Conservation (phyloP, 306 rosid species). For the Vigna nakashimae region DNA sequence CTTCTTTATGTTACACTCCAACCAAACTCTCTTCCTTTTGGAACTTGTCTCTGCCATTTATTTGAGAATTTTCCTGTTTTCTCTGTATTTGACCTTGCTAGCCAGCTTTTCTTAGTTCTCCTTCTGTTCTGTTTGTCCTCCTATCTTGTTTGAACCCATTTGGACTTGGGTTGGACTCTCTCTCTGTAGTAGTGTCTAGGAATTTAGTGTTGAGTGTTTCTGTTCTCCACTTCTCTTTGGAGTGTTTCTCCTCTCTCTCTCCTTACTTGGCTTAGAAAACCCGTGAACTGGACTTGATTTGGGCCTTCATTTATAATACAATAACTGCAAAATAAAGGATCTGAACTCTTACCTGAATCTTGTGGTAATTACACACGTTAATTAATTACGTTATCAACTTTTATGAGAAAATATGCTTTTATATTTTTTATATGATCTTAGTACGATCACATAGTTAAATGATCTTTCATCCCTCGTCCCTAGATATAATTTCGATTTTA, state of each 20-base stretch:
- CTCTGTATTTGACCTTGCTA: background rate
- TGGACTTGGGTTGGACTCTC: background rate
- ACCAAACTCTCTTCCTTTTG: background rate
- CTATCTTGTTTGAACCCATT: background rate
- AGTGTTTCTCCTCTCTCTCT: background rate
- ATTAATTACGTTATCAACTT: background rate
- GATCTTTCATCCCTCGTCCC: background rate
- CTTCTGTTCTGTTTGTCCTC: background rate
- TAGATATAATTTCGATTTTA: background rate
- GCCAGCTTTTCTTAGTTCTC: background rate
- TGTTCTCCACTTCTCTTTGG: too few species aligned
- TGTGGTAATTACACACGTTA: background rate
- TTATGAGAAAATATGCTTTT: background rate
- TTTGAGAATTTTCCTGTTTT: background rate
- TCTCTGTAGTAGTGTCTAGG: background rate
- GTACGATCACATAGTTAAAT: background rate
- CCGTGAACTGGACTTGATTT: background rate
- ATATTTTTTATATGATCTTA: background rate
- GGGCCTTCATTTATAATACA: background rate
- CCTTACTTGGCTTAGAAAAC: background rate
- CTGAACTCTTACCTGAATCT: background rate
- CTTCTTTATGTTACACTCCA: background rate
- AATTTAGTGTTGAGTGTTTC: background rate
- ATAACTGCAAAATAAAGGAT: background rate
- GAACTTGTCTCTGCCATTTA: constrained; percentile 1